Percentiles rank a stretch among this genome's conserved stretches.
These are phyloP conservation scores for Torulaspora globosa DNA, from an alignment of 1,139 yeast species.

Conservation along the genomic window DNA sequence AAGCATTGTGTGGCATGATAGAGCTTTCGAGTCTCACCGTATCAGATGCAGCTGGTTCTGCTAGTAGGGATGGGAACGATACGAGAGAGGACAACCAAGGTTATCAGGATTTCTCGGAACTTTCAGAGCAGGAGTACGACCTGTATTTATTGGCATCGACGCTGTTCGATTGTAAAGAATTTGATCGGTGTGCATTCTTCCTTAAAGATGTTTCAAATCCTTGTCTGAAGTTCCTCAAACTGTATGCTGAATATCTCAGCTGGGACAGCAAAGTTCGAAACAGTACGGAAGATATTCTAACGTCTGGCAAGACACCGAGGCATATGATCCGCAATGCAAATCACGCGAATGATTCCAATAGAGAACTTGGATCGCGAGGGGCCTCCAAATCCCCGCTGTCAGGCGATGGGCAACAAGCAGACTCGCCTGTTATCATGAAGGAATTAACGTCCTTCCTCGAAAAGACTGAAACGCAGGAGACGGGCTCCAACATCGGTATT, in stretches of 20 bases:
- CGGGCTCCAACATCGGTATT: constrained; percentile 22
- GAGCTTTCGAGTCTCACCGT: constrained; percentile 9
- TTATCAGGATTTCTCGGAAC: constrained; percentile 9
- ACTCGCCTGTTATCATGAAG: constrained; percentile 35
- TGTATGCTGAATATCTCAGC: constrained; percentile 66
- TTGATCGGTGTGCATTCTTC: constrained; percentile 67
- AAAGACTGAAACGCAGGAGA: constrained; percentile 34
- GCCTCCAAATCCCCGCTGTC: constrained; percentile 6
- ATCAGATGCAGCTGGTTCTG: constrained; percentile 5
- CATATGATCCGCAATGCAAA: constrained; percentile 11
- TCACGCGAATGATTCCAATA: constrained; percentile 12
- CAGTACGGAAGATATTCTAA: constrained; percentile 61
- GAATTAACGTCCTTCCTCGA: constrained; percentile 44
- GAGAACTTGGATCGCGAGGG: constrained; percentile 5
- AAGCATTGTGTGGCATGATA: constrained; percentile 58
- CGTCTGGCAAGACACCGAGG: constrained; percentile 24
- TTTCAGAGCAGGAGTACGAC: constrained; percentile 41
- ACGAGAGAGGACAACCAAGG: constrained; percentile 1
- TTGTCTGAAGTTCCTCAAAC: constrained; percentile 56
- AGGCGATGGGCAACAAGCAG: constrained; percentile 27
- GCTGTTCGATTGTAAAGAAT: constrained; percentile 81
- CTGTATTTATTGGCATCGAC: constrained; percentile 59
- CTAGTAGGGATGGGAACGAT: constrained; percentile 5
- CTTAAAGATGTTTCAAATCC: constrained; percentile 53
- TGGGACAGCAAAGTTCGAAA: constrained; percentile 75